Conservation (phyloP, 345 rosid species). For the Cochlearia excelsa region DNA sequence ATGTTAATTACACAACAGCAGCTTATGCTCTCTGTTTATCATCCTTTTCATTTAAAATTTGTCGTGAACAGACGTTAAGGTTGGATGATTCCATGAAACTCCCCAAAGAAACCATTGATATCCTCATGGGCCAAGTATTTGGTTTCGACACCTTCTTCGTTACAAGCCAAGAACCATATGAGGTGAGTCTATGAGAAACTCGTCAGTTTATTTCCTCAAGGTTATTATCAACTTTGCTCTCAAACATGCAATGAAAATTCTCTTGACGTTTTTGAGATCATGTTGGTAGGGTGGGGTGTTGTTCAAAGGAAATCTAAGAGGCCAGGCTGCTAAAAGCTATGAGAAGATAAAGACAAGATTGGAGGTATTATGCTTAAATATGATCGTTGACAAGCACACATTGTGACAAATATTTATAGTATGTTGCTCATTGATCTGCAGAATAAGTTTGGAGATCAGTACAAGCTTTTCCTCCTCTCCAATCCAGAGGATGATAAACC, state of each 20-base stretch:
- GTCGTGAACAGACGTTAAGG: slow-evolving; percentile 59
- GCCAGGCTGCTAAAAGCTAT: slow-evolving; percentile 72
- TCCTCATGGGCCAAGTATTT: slow-evolving; percentile 87
- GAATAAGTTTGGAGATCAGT: slow-evolving; percentile 77
- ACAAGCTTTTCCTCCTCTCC: slow-evolving; percentile 79
- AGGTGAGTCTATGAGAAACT: slow-evolving; percentile 49
- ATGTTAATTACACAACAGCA: not conserved
- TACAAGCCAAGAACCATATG: slow-evolving; percentile 94
- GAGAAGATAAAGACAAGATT: slow-evolving; percentile 73
- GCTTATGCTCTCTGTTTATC: slow-evolving; percentile 26
- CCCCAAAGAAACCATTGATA: slow-evolving; percentile 74
- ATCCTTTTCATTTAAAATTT: slow-evolving; percentile 26
- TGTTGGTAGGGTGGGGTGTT: slow-evolving; percentile 72
- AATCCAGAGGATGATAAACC: slow-evolving; percentile 97
- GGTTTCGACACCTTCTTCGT: slow-evolving; percentile 95
- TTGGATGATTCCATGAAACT: slow-evolving; percentile 76
- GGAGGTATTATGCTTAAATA: slow-evolving; percentile 45
- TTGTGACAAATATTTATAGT: slow-evolving; percentile 1
- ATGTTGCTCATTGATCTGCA: slow-evolving; percentile 34
- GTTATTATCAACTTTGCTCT: not conserved
- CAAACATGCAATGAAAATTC: not conserved
- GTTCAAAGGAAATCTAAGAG: slow-evolving; percentile 94
- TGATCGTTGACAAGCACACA: slow-evolving; percentile 2
- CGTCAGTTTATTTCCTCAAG: slow-evolving; percentile 1
- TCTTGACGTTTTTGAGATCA: slow-evolving; percentile 1